These are phyloP conservation scores for Echites panduratus DNA, from an alignment of 257 asterid genomes.

Conservation along the genomic window DNA sequence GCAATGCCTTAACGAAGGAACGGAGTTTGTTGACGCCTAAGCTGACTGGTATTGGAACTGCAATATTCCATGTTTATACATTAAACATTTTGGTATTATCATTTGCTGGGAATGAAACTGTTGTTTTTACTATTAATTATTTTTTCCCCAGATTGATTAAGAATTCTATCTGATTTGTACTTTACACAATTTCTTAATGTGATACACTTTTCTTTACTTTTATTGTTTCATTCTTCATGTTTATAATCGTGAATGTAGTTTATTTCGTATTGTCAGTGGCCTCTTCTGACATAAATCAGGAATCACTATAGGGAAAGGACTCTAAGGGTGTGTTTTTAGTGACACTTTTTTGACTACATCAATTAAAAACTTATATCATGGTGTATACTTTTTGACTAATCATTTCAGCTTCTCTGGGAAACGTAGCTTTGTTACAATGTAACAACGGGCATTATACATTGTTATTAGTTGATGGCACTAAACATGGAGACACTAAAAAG, in stretches of 20 bases:
- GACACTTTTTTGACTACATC: background rate
- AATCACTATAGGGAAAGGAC: background rate
- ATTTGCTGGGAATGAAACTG: background rate
- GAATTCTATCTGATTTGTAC: background rate
- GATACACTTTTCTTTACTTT: background rate
- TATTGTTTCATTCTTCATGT: background rate
- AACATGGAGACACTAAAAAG: background rate
- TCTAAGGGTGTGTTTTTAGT: background rate
- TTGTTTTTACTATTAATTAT: background rate
- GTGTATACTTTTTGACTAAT: too few relatives aligned
- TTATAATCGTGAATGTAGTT: background rate
- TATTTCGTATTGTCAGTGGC: background rate
- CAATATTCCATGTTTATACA: conserved; percentile 11
- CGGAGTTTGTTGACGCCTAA: conserved; percentile 6
- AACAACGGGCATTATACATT: background rate
- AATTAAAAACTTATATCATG: background rate
- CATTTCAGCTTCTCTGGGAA: background rate
- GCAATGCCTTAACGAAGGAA: conserved; percentile 36
- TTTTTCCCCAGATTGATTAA: background rate
- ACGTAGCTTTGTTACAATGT: too few relatives aligned
- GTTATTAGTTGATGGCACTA: background rate
- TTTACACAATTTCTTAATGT: conserved; percentile 1
- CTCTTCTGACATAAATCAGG: background rate
- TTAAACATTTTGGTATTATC: conserved; percentile 1
- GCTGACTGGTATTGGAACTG: conserved; percentile 11